phyloP scores from a whole-genome alignment of 2,329 filamentous ascomycete species.

The Diaporthe caulivora region DNA sequence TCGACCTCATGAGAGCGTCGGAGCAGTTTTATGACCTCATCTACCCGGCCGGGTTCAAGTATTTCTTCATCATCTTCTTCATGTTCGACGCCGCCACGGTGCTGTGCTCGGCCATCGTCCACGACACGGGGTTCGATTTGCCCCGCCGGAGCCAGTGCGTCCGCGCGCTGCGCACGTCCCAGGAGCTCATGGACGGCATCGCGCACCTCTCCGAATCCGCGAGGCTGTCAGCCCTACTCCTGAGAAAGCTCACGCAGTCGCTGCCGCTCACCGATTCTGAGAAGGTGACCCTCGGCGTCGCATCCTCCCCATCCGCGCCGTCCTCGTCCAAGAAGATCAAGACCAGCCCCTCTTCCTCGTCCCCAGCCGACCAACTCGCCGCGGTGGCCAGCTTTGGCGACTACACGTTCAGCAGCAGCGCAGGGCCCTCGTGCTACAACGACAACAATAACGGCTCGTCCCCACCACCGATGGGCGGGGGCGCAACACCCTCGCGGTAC shows the following conservation, averaged over 20 bases:
- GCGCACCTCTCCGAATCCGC: slow-evolving; percentile 36
- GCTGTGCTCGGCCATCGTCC: slow-evolving; percentile 46
- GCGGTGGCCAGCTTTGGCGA: neutral
- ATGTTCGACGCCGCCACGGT: slow-evolving; percentile 48
- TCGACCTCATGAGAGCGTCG: slow-evolving; percentile 41
- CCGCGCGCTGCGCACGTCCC: slow-evolving; percentile 25
- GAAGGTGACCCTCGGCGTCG: slow-evolving; percentile 25
- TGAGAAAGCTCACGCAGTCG: slow-evolving; percentile 30
- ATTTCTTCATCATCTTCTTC: slow-evolving; percentile 48
- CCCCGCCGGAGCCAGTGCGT: slow-evolving; percentile 43
- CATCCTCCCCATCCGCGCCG: neutral
- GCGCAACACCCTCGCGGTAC: neutral
- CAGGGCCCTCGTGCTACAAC: neutral
- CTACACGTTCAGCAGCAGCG: neutral
- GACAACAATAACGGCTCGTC: no score
- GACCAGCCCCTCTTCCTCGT: neutral
- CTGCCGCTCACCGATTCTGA: slow-evolving; percentile 32
- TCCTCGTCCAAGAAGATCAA: slow-evolving; percentile 28
- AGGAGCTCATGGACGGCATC: slow-evolving; percentile 37
- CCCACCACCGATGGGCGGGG: neutral
- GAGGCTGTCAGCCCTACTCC: slow-evolving; percentile 32
- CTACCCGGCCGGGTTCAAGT: slow-evolving; percentile 44
- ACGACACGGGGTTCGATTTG: slow-evolving; percentile 45
- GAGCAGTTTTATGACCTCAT: slow-evolving; percentile 44
- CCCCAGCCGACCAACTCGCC: neutral